Evolutionary conservation across 1,284 basidiomycete species (phyloP).

Genomic region (Cutaneotrichosporon mucoides): DNA sequence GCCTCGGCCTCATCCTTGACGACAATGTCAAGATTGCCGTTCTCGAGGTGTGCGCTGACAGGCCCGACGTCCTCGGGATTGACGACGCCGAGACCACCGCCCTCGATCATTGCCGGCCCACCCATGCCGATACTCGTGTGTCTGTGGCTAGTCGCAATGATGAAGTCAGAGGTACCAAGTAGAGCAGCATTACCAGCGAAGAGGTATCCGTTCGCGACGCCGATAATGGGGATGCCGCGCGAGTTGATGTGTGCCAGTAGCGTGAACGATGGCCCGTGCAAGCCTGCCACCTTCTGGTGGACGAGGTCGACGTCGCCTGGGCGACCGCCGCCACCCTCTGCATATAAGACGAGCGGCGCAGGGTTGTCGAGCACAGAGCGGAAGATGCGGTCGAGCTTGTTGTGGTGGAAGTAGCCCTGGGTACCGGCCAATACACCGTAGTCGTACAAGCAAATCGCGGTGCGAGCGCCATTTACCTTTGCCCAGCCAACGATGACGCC

Average conservation of each 20-base stretch:
- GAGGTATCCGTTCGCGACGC: conserved; percentile 19
- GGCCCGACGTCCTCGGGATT: conserved; percentile 20
- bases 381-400: conserved; percentile 20
- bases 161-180: conserved; percentile 16
- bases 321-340: conserved; percentile 20
- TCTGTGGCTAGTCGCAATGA: conserved; percentile 16
- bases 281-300: conserved; percentile 14
- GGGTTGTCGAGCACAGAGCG: conserved; percentile 17
- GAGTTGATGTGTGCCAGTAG: conserved; percentile 17
- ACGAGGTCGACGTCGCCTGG: conserved; percentile 19
- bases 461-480: conserved; percentile 15
- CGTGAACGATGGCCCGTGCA: conserved; percentile 13
- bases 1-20: conserved; percentile 19
- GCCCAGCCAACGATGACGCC: conserved; percentile 24
- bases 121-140: conserved; percentile 21
- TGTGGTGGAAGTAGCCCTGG: conserved; percentile 22
- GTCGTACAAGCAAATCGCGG: conserved; percentile 18
- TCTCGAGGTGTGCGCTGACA: conserved; percentile 12
- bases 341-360: conserved; percentile 18
- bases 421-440: conserved; percentile 20
- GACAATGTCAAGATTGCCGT: conserved; percentile 21
- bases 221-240: conserved; percentile 19
- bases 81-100: conserved; percentile 15
- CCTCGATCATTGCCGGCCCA: conserved; percentile 21
- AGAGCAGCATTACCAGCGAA: conserved; percentile 19